phyloP scores from a whole-genome alignment of 805 yeast genomes.

The Brettanomyces sp. region DNA sequence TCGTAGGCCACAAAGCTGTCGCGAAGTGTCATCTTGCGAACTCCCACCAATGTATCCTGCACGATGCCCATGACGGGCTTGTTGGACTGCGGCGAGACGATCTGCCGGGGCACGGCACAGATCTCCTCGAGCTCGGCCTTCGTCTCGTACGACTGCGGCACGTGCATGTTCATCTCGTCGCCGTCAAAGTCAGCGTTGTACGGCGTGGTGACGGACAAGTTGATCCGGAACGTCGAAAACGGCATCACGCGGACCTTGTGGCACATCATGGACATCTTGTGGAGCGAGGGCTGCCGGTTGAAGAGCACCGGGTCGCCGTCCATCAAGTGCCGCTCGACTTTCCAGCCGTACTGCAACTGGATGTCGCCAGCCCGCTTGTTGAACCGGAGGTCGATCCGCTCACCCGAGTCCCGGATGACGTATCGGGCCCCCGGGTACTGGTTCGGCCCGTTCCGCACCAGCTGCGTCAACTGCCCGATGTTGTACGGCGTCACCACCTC shows the following conservation, averaged over 20 bases:
- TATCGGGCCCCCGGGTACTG: slow-evolving; percentile 99
- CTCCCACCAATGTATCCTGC: slow-evolving; percentile 96
- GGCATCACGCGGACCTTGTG: slow-evolving; percentile 99
- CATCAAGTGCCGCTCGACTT: slow-evolving; percentile 95
- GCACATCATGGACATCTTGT: slow-evolving; percentile 99
- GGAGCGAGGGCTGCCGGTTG: slow-evolving; percentile 98
- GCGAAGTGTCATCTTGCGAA: slow-evolving; percentile 88
- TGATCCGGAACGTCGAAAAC: slow-evolving; percentile 92
- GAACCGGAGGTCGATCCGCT: slow-evolving; percentile 93
- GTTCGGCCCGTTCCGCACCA: slow-evolving; percentile 95
- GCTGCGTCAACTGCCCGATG: slow-evolving; percentile 84
- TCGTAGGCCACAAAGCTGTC: slow-evolving; percentile 84
- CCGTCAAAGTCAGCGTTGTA: slow-evolving; percentile 99
- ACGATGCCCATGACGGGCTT: slow-evolving; percentile 99
- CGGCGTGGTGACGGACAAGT: slow-evolving; percentile 97
- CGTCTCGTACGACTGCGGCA: slow-evolving; percentile 96
- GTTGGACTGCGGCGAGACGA: slow-evolving; percentile 96
- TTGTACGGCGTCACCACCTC: slow-evolving; percentile 97
- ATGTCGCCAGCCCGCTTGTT: slow-evolving; percentile 98
- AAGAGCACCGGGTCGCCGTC: slow-evolving; percentile 96
- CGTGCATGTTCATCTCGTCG: slow-evolving; percentile 99
- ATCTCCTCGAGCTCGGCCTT: slow-evolving; percentile 92
- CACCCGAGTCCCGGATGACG: slow-evolving; percentile 97
- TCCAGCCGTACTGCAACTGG: slow-evolving; percentile 97
- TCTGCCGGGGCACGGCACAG: slow-evolving; percentile 95